Conservation (phyloP, 2,329 filamentous ascomycete genomes). For the Cucurbitaria berberidis region DNA sequence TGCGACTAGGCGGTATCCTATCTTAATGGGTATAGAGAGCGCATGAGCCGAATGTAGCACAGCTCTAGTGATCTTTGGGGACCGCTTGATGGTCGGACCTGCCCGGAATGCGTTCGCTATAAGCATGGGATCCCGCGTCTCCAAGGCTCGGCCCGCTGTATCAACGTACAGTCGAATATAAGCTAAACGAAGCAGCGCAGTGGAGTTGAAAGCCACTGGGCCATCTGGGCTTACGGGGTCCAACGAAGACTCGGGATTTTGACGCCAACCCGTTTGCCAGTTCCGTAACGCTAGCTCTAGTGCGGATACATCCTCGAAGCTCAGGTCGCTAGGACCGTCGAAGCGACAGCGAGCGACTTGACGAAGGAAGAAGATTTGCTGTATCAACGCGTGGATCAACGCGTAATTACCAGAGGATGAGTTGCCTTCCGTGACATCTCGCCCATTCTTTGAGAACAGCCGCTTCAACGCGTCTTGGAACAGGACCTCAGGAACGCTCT, state of each 20-base stretch:
- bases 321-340: conserved; percentile 40
- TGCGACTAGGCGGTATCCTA: conserved; percentile 49
- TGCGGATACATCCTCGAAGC: conserved; percentile 50
- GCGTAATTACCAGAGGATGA: conserved; percentile 67
- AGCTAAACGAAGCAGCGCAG: conserved; percentile 64
- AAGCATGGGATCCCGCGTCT: conserved; percentile 67
- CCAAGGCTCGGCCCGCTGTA: conserved; percentile 66
- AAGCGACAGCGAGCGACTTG: conserved; percentile 52
- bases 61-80: conserved; percentile 65
- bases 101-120: conserved; percentile 67
- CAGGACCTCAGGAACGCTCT: conserved; percentile 27
- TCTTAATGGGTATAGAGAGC: conserved; percentile 69
- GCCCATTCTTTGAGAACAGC: conserved; percentile 42
- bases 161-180: conserved; percentile 72
- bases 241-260: conserved; percentile 50
- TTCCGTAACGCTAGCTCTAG: conserved; percentile 53
- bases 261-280: conserved; percentile 51
- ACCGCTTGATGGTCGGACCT: conserved; percentile 65
- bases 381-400: conserved; percentile 73
- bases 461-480: conserved; percentile 44
- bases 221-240: conserved; percentile 63
- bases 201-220: conserved; percentile 71
- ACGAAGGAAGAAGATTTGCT: conserved; percentile 74
- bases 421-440: conserved; percentile 40
- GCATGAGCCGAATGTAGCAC: conserved; percentile 73